Conservation (phyloP, 495 filamentous ascomycete genomes). For the Aspergillus olivimuriae region DNA sequence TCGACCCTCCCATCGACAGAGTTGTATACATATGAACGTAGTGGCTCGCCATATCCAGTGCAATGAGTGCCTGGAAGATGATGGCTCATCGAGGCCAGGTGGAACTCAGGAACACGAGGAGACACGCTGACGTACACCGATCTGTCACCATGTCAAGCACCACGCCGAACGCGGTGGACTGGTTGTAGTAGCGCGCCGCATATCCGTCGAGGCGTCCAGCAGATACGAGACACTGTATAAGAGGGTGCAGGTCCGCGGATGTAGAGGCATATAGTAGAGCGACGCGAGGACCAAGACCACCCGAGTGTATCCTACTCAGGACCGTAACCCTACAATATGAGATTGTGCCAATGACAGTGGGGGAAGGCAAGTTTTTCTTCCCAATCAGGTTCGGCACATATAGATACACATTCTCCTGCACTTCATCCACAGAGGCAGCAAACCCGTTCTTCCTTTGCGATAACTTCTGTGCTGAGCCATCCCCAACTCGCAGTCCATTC, state of each 20-base stretch:
- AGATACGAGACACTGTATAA: conserved; percentile 91
- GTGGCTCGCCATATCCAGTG: conserved; percentile 86
- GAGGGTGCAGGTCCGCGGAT: conserved; percentile 86
- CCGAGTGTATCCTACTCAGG: conserved; percentile 70
- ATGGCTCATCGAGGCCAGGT: conserved; percentile 91
- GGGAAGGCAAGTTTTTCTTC: conserved; percentile 43
- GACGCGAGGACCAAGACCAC: conserved; percentile 85
- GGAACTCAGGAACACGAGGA: conserved; percentile 87
- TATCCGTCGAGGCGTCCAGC: conserved; percentile 92
- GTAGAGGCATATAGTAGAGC: conserved; percentile 97
- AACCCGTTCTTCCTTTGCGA: conserved; percentile 25
- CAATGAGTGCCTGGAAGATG: conserved; percentile 88
- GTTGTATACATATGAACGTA: conserved; percentile 99
- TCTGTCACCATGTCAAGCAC: conserved; percentile 98
- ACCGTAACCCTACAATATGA: too few relatives aligned
- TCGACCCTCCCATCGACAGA: conserved; percentile 64
- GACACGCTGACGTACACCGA: conserved; percentile 88
- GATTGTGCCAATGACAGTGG: too few relatives aligned
- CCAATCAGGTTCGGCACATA: conserved; percentile 94
- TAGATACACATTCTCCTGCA: conserved; percentile 85
- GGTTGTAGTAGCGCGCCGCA: conserved; percentile 79
- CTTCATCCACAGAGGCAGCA: conserved; percentile 24
- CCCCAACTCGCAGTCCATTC: conserved; percentile 27
- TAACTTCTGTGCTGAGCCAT: conserved; percentile 20
- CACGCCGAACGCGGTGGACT: conserved; percentile 89